These are phyloP conservation scores for Pythium myriotylum DNA, from an alignment of 352 stramenopile species.

Conservation along the genomic window DNA sequence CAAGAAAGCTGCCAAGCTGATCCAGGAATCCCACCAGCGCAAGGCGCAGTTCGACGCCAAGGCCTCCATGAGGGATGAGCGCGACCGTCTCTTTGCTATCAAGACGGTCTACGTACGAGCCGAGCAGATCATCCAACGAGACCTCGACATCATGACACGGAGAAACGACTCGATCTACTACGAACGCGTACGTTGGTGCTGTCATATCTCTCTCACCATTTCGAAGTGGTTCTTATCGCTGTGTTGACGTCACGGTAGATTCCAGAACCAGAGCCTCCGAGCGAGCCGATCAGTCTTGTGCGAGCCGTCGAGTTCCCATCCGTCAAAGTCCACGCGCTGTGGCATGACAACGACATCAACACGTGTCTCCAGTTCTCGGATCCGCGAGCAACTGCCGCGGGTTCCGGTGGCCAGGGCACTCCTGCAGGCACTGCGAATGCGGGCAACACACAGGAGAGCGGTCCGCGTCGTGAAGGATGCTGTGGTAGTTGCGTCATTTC, in stretches of 20 bases:
- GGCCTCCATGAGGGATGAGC: conserved; percentile 40
- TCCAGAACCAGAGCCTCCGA: conserved; percentile 41
- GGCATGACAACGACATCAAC: conserved; percentile 49
- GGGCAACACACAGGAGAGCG: conserved; percentile 6
- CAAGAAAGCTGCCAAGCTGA: conserved; percentile 45
- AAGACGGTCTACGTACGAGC: conserved; percentile 51
- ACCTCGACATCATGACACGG: conserved; percentile 68
- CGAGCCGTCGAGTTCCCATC: conserved; percentile 39
- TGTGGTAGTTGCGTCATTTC: conserved; percentile 48
- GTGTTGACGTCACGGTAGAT: conserved; percentile 31
- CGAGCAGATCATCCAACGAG: conserved; percentile 65
- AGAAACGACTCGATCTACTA: conserved; percentile 78
- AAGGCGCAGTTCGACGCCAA: conserved; percentile 48
- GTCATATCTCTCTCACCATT: not conserved
- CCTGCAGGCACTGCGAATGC: not conserved
- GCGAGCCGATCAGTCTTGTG: conserved; percentile 56
- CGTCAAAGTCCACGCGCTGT: conserved; percentile 42
- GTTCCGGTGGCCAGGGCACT: conserved; percentile 20
- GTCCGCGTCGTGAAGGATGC: conserved; percentile 30
- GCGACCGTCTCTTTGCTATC: conserved; percentile 38
- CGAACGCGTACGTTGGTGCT: conserved; percentile 41
- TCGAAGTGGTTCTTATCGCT: not conserved
- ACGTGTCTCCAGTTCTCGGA: conserved; percentile 43
- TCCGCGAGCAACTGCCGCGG: conserved; percentile 1
- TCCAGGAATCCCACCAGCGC: conserved; percentile 33